A percentile compares a stretch with the other conserved stretches of the same genome.
Conservation (phyloP, 116 monocot genomes). For the Cymodocea nodosa region DNA sequence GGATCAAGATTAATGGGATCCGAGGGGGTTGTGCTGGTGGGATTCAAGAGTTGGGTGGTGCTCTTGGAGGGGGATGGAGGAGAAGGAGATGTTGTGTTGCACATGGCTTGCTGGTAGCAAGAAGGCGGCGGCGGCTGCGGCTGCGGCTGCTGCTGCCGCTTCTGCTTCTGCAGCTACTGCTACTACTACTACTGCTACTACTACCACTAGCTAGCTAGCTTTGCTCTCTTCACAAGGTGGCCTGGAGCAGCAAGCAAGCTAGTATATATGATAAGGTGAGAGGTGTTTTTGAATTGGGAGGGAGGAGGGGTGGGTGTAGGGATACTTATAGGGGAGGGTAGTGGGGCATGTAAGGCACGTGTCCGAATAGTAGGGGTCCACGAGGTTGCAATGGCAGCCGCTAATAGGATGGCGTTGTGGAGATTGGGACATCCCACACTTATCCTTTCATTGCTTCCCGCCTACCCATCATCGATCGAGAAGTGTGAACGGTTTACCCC, state of each 20-base stretch:
- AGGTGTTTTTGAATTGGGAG: slow-evolving; percentile 9
- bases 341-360: background rate
- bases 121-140: background rate
- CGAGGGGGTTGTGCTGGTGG: background rate
- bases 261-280: too few relatives aligned
- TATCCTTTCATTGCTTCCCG: background rate
- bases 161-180: too few relatives aligned
- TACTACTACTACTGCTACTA: too few relatives aligned
- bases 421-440: background rate
- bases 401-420: background rate
- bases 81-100: slow-evolving; percentile 7
- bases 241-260: too few relatives aligned
- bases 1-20: slow-evolving; percentile 1
- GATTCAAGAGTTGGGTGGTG: background rate
- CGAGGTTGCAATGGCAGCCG: too few relatives aligned
- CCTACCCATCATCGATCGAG: background rate
- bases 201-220: background rate
- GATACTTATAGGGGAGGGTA: background rate
- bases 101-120: too few relatives aligned
- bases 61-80: background rate
- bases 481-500: too few relatives aligned
- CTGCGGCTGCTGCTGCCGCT: too few relatives aligned
- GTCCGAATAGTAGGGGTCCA: background rate
- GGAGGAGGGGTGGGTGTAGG: slow-evolving; percentile 5
- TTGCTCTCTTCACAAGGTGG: background rate